A percentile compares a stretch with the other conserved stretches of the same genome.
phyloP scores from a whole-genome alignment of 2,329 filamentous ascomycete genomes.

The Lachnellula hyalina region DNA sequence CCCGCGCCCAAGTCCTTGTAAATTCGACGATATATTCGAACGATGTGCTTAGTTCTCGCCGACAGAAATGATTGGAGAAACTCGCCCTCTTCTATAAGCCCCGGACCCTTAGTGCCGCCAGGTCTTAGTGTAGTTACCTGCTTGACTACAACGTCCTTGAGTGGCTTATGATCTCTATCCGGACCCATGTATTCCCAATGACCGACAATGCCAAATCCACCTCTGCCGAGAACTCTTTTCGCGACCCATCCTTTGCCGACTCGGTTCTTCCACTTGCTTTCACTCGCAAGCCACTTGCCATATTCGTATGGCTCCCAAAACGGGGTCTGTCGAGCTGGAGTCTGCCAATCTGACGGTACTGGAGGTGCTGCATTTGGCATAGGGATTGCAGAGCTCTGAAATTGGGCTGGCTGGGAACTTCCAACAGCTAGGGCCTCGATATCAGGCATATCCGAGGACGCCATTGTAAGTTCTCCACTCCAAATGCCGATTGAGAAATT shows the following conservation, averaged over 20 bases:
- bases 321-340: too few species aligned
- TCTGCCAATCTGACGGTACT: too few species aligned
- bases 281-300: constrained; percentile 1
- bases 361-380: too few species aligned
- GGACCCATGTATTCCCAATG: constrained; percentile 3
- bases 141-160: constrained; percentile 2
- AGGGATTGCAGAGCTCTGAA: too few species aligned
- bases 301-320: not conserved
- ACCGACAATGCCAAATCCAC: constrained; percentile 1
- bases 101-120: not conserved
- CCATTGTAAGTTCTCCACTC: too few species aligned
- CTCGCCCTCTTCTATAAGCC: not conserved
- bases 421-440: too few species aligned
- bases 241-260: constrained; percentile 3
- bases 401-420: too few species aligned
- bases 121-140: not conserved
- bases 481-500: too few species aligned
- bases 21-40: constrained; percentile 4
- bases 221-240: constrained; percentile 1
- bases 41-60: not conserved
- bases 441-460: too few species aligned
- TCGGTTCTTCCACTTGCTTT: not conserved
- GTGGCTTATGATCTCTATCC: not conserved
- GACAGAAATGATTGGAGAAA: not conserved
- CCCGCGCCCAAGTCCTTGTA: not conserved